A percentile compares a stretch with the other conserved stretches of the same genome.
phyloP scores from a whole-genome alignment of 345 rosid species.

The thale cress (Arabidopsis thaliana) region TAIR10.1 NC_003070.9:11744001-11744500 shows the following conservation, averaged over 20 bases:
- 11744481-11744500: slow-evolving; percentile 29
- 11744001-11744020: slow-evolving; percentile 91
- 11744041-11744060: slow-evolving; percentile 99
- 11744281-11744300: slow-evolving; percentile 95
- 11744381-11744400: slow-evolving; percentile 93
- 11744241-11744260: slow-evolving; percentile 87
- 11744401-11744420: slow-evolving; percentile 99
- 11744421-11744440: slow-evolving; percentile 91
- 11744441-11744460: slow-evolving; percentile 80
- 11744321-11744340: slow-evolving; percentile 88
- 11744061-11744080: slow-evolving; percentile 92
- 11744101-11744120: slow-evolving; percentile 96
- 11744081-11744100: slow-evolving; percentile 97
- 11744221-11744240: slow-evolving; percentile 94
- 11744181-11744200: slow-evolving; percentile 84
- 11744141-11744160: slow-evolving; percentile 92
- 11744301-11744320: slow-evolving; percentile 97
- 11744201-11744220: slow-evolving; percentile 96
- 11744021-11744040: slow-evolving; percentile 92
- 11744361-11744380: slow-evolving; percentile 93
- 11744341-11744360: slow-evolving; percentile 98
- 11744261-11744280: slow-evolving; percentile 84
- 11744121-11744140: slow-evolving; percentile 95
- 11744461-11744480: slow-evolving; percentile 64
- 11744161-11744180: slow-evolving; percentile 94